phyloP scores from a whole-genome alignment of 352 stramenopile species.

The Saprolegnia diclina region DNA sequence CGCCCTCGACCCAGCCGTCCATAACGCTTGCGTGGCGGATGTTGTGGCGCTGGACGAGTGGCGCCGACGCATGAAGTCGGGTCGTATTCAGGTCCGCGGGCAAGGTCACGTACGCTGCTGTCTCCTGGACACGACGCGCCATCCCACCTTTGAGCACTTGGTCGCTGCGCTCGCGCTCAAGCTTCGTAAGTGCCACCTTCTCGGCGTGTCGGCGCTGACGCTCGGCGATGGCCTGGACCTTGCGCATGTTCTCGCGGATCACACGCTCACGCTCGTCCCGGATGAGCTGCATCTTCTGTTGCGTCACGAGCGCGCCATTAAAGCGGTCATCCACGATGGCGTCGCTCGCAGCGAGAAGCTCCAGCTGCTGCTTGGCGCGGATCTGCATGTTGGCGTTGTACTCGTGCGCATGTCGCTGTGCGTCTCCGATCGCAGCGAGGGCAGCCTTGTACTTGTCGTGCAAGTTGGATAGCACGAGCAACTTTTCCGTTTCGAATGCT shows the following conservation, averaged over 20 bases:
- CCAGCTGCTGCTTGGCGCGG: conserved; percentile 17
- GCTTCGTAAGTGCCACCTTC: not conserved
- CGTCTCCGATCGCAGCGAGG: conserved; percentile 19
- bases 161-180: conserved; percentile 1
- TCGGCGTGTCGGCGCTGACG: conserved; percentile 18
- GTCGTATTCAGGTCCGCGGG: not conserved
- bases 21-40: not conserved
- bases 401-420: conserved; percentile 11
- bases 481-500: conserved; percentile 9
- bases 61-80: not conserved
- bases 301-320: not conserved
- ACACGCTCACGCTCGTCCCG: conserved; percentile 4
- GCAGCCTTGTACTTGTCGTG: conserved; percentile 27
- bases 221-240: conserved; percentile 19
- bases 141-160: not conserved
- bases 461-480: conserved; percentile 8
- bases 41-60: conserved; percentile 15
- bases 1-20: conserved; percentile 18
- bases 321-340: conserved; percentile 5
- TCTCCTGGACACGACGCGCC: not conserved
- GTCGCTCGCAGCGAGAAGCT: conserved; percentile 11
- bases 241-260: conserved; percentile 23
- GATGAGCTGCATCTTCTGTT: not conserved
- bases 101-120: not conserved
- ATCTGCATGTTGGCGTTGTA: conserved; percentile 5